Base-by-base conservation (phyloP, 352 stramenopile species). In the Globisporangium splendens region DNA sequence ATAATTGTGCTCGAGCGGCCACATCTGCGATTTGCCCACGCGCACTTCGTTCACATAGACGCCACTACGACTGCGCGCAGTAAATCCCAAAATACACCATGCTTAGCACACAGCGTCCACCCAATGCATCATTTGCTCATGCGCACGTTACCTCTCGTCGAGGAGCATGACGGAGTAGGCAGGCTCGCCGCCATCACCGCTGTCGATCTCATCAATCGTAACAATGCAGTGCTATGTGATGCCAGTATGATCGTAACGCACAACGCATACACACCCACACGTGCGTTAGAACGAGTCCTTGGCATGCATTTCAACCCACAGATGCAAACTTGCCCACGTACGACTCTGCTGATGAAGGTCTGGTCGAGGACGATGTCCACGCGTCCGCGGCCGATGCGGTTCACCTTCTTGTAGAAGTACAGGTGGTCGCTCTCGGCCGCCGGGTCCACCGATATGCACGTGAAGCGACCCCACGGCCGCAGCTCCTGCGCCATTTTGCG, bases 21-120 rank as follows among this genome's bases (percentile, higher is more conserved):
- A 60, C 17, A 59, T 69, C 7, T 69, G 63, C 6, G 56, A 61
- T 61, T 79, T 83, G 44, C 79, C 78, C 12, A 91, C 53, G 24
- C 55, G 68, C 55, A 77, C 71, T 31, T 76, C 77, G 62, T 92
- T 91, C 48, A 91, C 71, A 54, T 73, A 92, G 24, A 92, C 77
- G 47, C 77, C 77, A 49, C 90, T 90, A 51, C 75, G 79, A 52
- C 78, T 90, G 31, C 24, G 24, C 33, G 60, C 24, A 56, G n/a
- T 44, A 14, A 18, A 61, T 24, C 1, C n/a, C 31, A 33, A 14
- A 48, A 4, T 15, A 54, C 39, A 49, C 12, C 39, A n/a, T 50
- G 2, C 28, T 10, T 54, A 43, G 8, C 35, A 11, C 20, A 11
- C 21, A 61, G 20, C 44, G 7, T 21, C 22, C 12, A 3, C 38